Conservation (phyloP, 2,329 filamentous ascomycete genomes). For the Blumeria hordei region DNA sequence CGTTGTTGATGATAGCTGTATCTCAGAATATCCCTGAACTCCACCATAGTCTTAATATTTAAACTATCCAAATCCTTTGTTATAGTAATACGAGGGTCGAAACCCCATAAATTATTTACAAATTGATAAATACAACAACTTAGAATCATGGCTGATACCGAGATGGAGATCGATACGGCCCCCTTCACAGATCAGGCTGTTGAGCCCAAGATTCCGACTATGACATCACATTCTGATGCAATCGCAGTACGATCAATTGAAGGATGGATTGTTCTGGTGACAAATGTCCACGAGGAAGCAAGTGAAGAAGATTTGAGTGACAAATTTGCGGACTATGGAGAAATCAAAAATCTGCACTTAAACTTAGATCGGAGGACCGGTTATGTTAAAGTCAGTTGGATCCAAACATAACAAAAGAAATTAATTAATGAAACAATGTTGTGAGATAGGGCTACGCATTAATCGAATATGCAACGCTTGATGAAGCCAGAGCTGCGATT, state of each 20-base stretch:
- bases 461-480: constrained; percentile 60
- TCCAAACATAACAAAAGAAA: neutral
- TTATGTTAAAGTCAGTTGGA: constrained; percentile 49
- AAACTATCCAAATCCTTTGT: neutral
- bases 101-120: neutral
- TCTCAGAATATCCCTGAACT: no score
- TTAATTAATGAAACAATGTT: neutral
- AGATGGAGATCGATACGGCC: constrained; percentile 21
- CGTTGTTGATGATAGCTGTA: no score
- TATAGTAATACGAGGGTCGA: neutral
- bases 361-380: constrained; percentile 64
- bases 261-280: constrained; percentile 72
- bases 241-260: constrained; percentile 70
- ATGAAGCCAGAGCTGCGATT: constrained; percentile 61
- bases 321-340: constrained; percentile 60
- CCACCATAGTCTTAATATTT: neutral
- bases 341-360: constrained; percentile 69
- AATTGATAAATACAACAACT: neutral
- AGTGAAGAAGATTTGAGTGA: constrained; percentile 66
- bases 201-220: constrained; percentile 30
- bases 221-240: constrained; percentile 49
- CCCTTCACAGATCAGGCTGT: constrained; percentile 22
- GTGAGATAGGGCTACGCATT: constrained; percentile 50
- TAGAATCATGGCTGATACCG: constrained; percentile 19
- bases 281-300: constrained; percentile 71